These are phyloP conservation scores for Acanthamoeba divionensis DNA, from an alignment of 208 protist genomes.

Conservation along the genomic window DNA sequence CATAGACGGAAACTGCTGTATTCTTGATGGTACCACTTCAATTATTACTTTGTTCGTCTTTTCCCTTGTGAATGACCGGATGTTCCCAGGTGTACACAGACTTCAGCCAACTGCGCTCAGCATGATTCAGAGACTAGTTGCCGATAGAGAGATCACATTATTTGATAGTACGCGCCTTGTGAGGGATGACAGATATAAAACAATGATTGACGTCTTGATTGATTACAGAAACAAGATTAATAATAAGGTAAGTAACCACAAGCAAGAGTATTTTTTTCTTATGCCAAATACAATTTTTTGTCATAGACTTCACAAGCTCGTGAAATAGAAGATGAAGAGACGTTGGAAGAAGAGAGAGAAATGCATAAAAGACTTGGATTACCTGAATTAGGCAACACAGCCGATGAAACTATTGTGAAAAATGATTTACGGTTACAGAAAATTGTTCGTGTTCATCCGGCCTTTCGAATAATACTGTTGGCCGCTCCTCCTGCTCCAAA, in stretches of 20 bases:
- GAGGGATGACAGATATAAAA: constrained; percentile 75
- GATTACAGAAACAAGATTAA: neutral
- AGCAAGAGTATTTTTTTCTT: neutral
- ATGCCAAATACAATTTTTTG: neutral
- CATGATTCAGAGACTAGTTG: constrained; percentile 62
- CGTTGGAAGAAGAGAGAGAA: constrained; percentile 15
- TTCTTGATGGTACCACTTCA: constrained; percentile 87
- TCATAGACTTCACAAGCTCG: too few relatives aligned
- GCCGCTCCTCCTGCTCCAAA: constrained; percentile 29
- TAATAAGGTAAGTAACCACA: neutral
- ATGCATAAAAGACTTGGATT: neutral
- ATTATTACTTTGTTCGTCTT: neutral
- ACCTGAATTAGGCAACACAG: neutral
- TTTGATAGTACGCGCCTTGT: constrained; percentile 87
- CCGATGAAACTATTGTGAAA: constrained; percentile 55
- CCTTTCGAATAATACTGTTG: constrained; percentile 37
- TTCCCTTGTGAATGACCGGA: neutral
- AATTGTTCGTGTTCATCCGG: constrained; percentile 68
- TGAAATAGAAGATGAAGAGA: neutral
- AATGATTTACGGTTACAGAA: constrained; percentile 43
- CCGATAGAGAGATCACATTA: constrained; percentile 75
- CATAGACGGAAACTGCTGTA: constrained; percentile 81
- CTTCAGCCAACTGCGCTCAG: constrained; percentile 56
- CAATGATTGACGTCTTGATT: constrained; percentile 58
- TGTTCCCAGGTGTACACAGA: constrained; percentile 73